phyloP scores from a whole-genome alignment of 2,329 filamentous ascomycete genomes.

The Scedosporium apiospermum region DNA sequence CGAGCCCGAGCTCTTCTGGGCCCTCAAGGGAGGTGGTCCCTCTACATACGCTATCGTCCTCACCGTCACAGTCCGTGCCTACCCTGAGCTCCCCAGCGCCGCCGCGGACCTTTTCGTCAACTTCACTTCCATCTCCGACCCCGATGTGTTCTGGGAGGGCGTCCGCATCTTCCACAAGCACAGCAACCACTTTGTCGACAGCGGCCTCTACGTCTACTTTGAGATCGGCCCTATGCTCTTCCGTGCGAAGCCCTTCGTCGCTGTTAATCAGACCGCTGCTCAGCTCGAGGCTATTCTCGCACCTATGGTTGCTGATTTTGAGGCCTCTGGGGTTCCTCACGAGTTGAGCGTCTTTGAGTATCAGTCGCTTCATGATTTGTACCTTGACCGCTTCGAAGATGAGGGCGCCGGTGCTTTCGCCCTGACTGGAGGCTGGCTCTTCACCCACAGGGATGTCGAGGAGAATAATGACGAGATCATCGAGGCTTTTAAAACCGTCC shows the following conservation, averaged over 20 bases:
- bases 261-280: constrained; percentile 23
- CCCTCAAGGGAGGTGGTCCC: constrained; percentile 41
- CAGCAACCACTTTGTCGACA: constrained; percentile 27
- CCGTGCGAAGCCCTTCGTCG: constrained; percentile 27
- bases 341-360: constrained; percentile 19
- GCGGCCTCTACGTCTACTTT: constrained; percentile 33
- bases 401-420: constrained; percentile 23
- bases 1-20: constrained; percentile 48
- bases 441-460: constrained; percentile 24
- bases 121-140: constrained; percentile 22
- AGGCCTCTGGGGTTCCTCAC: constrained; percentile 17
- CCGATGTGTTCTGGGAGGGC: constrained; percentile 35
- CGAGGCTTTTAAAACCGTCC: constrained; percentile 22
- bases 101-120: constrained; percentile 32
- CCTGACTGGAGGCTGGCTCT: constrained; percentile 27
- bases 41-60: constrained; percentile 43
- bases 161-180: constrained; percentile 37
- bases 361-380: constrained; percentile 24
- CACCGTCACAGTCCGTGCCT: constrained; percentile 42
- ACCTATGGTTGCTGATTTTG: constrained; percentile 24
- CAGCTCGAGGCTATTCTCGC: constrained; percentile 24
- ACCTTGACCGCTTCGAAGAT: constrained; percentile 25
- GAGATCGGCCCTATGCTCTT: constrained; percentile 28
- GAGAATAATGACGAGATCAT: constrained; percentile 24
- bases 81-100: constrained; percentile 31